phyloP scores from a whole-genome alignment of 1,139 yeast species.

The Taphrina confusa region DNA sequence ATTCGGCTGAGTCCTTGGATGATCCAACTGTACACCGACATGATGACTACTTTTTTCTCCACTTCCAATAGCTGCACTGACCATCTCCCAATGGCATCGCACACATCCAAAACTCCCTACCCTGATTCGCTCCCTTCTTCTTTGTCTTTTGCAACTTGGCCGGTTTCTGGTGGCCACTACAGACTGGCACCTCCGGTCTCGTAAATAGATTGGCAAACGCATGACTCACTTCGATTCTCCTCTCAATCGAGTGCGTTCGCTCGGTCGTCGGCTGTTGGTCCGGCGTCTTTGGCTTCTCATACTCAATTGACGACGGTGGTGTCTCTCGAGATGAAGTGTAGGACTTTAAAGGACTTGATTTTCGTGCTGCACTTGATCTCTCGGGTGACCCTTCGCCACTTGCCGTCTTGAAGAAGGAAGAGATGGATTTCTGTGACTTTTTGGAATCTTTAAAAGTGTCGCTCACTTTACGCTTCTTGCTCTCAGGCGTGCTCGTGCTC shows the following conservation, averaged over 20 bases:
- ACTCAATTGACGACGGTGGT: too few species aligned
- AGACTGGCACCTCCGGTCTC: conserved; percentile 44
- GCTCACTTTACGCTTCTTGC: not conserved
- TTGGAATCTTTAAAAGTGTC: not conserved
- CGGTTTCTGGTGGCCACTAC: conserved; percentile 46
- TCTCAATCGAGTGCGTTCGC: conserved; percentile 5
- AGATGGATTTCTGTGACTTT: conserved; percentile 13
- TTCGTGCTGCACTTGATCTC: too few species aligned
- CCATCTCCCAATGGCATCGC: conserved; percentile 45
- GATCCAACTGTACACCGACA: too few species aligned
- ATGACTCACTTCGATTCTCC: conserved; percentile 10
- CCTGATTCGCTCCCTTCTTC: conserved; percentile 48
- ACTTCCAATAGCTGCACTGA: conserved; percentile 48
- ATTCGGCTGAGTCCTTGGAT: too few species aligned
- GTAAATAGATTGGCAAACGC: conserved; percentile 44
- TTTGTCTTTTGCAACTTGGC: conserved; percentile 45
- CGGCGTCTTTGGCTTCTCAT: too few species aligned
- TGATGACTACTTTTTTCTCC: conserved; percentile 44
- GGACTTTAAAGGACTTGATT: too few species aligned
- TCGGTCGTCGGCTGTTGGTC: conserved; percentile 22
- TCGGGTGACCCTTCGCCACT: not conserved
- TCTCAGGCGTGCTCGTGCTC: not conserved
- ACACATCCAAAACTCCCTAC: conserved; percentile 50
- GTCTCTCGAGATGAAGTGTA: too few species aligned
- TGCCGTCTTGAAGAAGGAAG: conserved; percentile 24